A percentile compares a stretch with the other conserved stretches of the same genome.
These are phyloP conservation scores for Chrysanthemum makinoi DNA, from an alignment of 129 eudicot species.

Conservation along the genomic window DNA sequence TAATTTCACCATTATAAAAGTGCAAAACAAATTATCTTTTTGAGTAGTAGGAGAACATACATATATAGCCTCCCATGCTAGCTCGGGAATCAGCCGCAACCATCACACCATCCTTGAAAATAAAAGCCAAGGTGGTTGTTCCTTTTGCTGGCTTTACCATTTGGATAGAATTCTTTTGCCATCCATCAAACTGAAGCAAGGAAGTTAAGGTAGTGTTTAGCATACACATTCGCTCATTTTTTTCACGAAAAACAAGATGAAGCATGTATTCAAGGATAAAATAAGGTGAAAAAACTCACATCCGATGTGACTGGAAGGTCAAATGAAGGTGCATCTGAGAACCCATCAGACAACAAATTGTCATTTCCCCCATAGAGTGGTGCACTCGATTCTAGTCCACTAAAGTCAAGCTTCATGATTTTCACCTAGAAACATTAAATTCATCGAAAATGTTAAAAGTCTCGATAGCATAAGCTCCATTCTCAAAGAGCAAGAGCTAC, in stretches of 20 bases:
- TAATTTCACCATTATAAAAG: background rate
- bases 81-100: slow-evolving; percentile 97
- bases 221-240: background rate
- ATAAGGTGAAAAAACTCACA: slow-evolving; percentile 43
- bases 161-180: slow-evolving; percentile 84
- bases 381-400: slow-evolving; percentile 72
- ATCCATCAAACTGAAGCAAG: slow-evolving; percentile 77
- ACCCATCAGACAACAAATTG: slow-evolving; percentile 43
- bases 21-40: background rate
- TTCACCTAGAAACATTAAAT: slow-evolving; percentile 29
- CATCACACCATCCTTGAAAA: slow-evolving; percentile 86
- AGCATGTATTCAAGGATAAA: background rate
- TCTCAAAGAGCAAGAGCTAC: no score
- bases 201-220: background rate
- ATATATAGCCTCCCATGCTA: slow-evolving; percentile 98
- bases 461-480: no score
- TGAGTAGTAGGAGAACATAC: slow-evolving; percentile 31
- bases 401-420: slow-evolving; percentile 77
- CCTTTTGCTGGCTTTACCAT: slow-evolving; percentile 97
- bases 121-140: slow-evolving; percentile 90
- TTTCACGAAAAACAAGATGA: background rate
- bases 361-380: slow-evolving; percentile 38
- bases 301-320: slow-evolving; percentile 58
- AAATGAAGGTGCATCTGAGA: slow-evolving; percentile 56
- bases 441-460: background rate